These are phyloP conservation scores for Lentinus brumalis DNA, from an alignment of 768 basidiomycete species.

Conservation along the genomic window DNA sequence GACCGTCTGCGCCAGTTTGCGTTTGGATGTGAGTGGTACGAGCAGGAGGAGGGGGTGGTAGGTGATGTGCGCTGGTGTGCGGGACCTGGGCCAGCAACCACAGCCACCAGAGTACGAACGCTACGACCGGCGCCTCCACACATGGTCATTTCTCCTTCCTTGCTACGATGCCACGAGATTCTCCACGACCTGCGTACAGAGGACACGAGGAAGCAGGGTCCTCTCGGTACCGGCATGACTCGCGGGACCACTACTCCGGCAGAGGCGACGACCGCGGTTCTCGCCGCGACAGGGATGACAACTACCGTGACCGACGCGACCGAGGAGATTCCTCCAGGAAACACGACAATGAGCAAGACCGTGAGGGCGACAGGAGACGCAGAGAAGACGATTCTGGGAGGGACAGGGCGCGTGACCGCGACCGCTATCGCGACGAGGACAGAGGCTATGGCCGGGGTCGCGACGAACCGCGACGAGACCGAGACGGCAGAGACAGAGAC, in stretches of 20 bases:
- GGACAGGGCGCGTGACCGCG: constrained; percentile 1
- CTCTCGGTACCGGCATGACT: constrained; percentile 5
- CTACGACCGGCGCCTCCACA: background rate
- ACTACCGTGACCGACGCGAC: background rate
- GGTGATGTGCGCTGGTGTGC: background rate
- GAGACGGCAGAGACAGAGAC: constrained; percentile 26
- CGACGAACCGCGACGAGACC: constrained; percentile 27
- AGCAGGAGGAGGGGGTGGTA: background rate
- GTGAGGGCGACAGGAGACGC: constrained; percentile 7
- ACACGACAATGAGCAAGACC: constrained; percentile 2
- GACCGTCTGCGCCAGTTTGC: too few species aligned
- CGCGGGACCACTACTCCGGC: background rate
- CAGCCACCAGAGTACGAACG: background rate
- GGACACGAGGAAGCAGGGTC: constrained; percentile 1
- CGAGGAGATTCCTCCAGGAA: background rate
- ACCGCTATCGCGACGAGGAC: constrained; percentile 15
- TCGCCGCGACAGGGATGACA: background rate
- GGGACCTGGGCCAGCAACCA: background rate
- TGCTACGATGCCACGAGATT: constrained; percentile 19
- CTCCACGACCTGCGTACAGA: constrained; percentile 7
- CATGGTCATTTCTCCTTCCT: background rate
- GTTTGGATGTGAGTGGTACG: too few species aligned
- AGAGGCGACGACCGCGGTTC: background rate
- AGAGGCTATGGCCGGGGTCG: constrained; percentile 14
- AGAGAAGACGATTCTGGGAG: background rate